phyloP scores from a whole-genome alignment of 1,284 basidiomycete genomes.

The Ceratobasidium sp. region DNA sequence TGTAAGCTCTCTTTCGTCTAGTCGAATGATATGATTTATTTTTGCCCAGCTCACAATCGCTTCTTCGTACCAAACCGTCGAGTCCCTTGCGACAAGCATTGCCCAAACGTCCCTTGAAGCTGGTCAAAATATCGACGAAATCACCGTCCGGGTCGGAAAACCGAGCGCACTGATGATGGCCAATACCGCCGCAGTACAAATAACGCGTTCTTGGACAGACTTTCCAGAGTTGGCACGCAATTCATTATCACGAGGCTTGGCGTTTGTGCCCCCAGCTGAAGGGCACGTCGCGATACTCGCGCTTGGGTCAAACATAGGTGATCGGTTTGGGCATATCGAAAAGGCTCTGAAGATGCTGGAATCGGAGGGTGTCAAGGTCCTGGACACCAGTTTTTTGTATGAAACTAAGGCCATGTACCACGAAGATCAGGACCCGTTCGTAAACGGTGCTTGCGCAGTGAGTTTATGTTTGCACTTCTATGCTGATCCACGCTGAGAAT shows the following conservation, averaged over 20 bases:
- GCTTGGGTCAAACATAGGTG: constrained; percentile 91
- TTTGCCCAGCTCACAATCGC: constrained; percentile 56
- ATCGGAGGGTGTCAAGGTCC: constrained; percentile 59
- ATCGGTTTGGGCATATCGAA: constrained; percentile 87
- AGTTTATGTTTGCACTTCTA: constrained; percentile 52
- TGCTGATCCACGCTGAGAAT: constrained; percentile 6
- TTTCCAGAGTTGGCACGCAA: constrained; percentile 49
- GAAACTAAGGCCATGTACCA: constrained; percentile 97
- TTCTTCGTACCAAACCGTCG: constrained; percentile 75
- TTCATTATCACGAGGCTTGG: constrained; percentile 28
- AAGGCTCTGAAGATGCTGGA: constrained; percentile 73
- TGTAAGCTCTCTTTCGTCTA: constrained; percentile 54
- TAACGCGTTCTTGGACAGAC: constrained; percentile 63
- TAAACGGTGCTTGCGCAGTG: constrained; percentile 91
- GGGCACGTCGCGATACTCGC: constrained; percentile 71
- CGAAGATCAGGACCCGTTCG: constrained; percentile 86
- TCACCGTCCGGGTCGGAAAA: constrained; percentile 76
- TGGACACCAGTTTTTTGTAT: constrained; percentile 92
- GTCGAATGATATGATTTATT: constrained; percentile 20
- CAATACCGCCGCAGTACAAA: constrained; percentile 68
- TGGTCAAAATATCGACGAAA: constrained; percentile 51
- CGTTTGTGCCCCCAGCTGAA: constrained; percentile 1
- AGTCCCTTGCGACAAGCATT: constrained; percentile 74
- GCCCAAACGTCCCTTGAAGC: constrained; percentile 60
- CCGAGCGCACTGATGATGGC: constrained; percentile 81